Base-by-base conservation (phyloP, 805 yeast species). In the Ogataea trehalophila region DNA sequence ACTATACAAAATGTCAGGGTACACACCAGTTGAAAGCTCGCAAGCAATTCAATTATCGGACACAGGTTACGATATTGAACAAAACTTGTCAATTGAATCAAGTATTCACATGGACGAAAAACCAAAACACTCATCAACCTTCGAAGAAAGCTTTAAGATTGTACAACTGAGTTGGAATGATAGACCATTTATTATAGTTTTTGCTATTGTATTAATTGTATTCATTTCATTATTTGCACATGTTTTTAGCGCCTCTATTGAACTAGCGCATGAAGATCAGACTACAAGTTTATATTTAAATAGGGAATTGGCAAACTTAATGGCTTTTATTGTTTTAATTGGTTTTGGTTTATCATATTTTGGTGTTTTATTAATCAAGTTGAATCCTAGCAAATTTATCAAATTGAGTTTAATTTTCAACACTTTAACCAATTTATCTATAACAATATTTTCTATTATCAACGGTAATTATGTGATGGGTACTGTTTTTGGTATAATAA, bases 391-490 rank as follows among this genome's bases (percentile, higher is more conserved):
- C 13, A 35, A 16, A n/a, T 43, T 43, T 18, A 43, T 43, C 13
- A 13, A 17, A n/a, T 36, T 22, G 14, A 37, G 41, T 17, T 18
- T 43, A n/a, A 8, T 37, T 15, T 37, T 37, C 16, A 37, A 43
- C 22, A 17, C 38, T 59, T 72, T 87, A 13, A 56, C 81, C 1
- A 65, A 87, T 48, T 88, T 92, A 3, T 57, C 88, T 26, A 96
- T 86, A 16, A 82, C 95, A 6, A 79, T 90, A 55, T 83, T 79
- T 66, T 87, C 85, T 60, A 74, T 90, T 57, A 81, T 75, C 1
- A 73, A 76, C 54, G 70, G 73, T 33, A 85, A 87, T 65, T 88
- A 83, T 72, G 82, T 92, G 5, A 92, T 95, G 0, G 96, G 89
- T 2, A 72, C 87, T 50, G 79, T 7, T 29, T 84, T 26, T 81